A percentile compares a stretch with the other conserved stretches of the same genome.
phyloP scores from a whole-genome alignment of 495 filamentous ascomycete genomes.

The Schizothecium vesticola region DNA sequence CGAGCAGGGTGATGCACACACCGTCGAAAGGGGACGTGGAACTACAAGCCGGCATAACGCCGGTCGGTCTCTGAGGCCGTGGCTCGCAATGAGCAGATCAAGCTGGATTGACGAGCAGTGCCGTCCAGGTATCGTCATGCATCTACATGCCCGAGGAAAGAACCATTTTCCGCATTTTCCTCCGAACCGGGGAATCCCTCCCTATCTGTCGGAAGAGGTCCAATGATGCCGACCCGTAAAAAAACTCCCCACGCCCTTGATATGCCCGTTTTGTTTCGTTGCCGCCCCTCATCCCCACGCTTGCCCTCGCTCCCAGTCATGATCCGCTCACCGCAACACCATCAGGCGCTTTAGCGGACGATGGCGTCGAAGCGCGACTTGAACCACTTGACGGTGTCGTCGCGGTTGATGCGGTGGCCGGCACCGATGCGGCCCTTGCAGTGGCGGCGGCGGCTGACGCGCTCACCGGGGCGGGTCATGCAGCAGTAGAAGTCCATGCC shows the following conservation, averaged over 20 bases:
- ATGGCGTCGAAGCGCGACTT: slow-evolving; percentile 99
- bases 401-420: slow-evolving; percentile 84
- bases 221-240: slow-evolving; percentile 17
- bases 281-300: slow-evolving; percentile 6
- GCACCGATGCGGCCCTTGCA: slow-evolving; percentile 79
- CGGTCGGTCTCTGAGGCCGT: slow-evolving; percentile 62
- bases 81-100: slow-evolving; percentile 46
- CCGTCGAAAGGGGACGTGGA: neutral
- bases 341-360: slow-evolving; percentile 63
- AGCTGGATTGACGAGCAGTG: slow-evolving; percentile 33
- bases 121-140: slow-evolving; percentile 26
- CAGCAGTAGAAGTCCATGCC: slow-evolving; percentile 99
- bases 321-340: slow-evolving; percentile 23
- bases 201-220: slow-evolving; percentile 11
- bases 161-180: slow-evolving; percentile 13
- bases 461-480: slow-evolving; percentile 98
- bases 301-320: slow-evolving; percentile 27
- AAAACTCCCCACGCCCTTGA: slow-evolving; percentile 17
- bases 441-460: slow-evolving; percentile 90
- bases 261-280: slow-evolving; percentile 16
- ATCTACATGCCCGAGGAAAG: slow-evolving; percentile 19
- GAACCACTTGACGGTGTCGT: slow-evolving; percentile 98
- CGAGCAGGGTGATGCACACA: neutral
- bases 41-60: slow-evolving; percentile 50
- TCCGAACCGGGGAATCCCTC: slow-evolving; percentile 12